phyloP scores from a whole-genome alignment of 176 grass and related monocot species.

The Rhipidocladum racemiflorum region DNA sequence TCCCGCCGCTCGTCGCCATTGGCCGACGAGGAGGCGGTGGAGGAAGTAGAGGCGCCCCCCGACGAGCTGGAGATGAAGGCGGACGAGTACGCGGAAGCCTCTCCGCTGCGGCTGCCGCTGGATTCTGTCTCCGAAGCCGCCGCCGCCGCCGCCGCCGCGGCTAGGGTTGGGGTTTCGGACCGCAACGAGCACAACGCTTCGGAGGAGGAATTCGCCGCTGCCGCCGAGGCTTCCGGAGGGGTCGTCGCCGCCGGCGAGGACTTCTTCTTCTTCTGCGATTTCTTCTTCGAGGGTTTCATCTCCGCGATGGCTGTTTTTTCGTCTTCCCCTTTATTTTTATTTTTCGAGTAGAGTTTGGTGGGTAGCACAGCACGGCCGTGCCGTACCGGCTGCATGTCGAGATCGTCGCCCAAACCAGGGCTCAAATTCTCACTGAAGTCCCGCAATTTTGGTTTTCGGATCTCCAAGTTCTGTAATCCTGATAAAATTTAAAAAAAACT shows the following conservation, averaged over 20 bases:
- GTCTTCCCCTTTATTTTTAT: neutral
- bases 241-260: slow-evolving; percentile 13
- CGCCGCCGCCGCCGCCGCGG: neutral
- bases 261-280: slow-evolving; percentile 48
- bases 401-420: no score
- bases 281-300: slow-evolving; percentile 66
- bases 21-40: slow-evolving; percentile 34
- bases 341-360: no score
- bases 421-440: no score
- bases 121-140: slow-evolving; percentile 32
- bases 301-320: slow-evolving; percentile 12
- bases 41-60: no score
- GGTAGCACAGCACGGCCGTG: no score
- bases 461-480: no score
- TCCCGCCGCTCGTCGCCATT: slow-evolving; percentile 39
- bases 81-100: slow-evolving; percentile 26
- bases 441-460: no score
- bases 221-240: neutral
- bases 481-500: no score
- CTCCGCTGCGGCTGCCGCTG: slow-evolving; percentile 24
- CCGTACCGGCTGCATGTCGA: no score
- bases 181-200: neutral
- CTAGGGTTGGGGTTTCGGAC: slow-evolving; percentile 36
- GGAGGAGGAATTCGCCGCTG: neutral
- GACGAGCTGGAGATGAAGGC: slow-evolving; percentile 40